Conservation (phyloP, 2,329 filamentous ascomycete species). For the Lasiodiplodia sp. region DNA sequence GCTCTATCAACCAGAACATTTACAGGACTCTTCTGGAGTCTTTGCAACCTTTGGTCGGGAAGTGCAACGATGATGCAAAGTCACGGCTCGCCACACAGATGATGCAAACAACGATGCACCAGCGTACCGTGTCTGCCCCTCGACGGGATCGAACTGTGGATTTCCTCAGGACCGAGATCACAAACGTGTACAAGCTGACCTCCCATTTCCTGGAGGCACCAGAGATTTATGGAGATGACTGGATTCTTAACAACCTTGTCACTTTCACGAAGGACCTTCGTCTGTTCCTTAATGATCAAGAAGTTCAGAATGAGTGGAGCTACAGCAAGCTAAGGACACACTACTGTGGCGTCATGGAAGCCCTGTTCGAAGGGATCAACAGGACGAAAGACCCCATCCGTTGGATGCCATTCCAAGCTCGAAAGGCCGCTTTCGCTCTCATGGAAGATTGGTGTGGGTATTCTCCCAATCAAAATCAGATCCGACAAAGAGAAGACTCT, state of each 20-base stretch:
- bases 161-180: slow-evolving; percentile 88
- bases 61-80: slow-evolving; percentile 88
- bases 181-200: slow-evolving; percentile 93
- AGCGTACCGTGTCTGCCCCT: slow-evolving; percentile 82
- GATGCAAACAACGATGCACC: slow-evolving; percentile 63
- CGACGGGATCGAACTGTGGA: slow-evolving; percentile 85
- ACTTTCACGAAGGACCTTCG: slow-evolving; percentile 91
- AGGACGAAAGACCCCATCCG: slow-evolving; percentile 82
- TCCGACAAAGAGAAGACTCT: slow-evolving; percentile 81
- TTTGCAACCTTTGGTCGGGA: slow-evolving; percentile 82
- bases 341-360: slow-evolving; percentile 93
- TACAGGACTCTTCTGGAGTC: slow-evolving; percentile 91
- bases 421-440: slow-evolving; percentile 91
- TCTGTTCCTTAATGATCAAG: slow-evolving; percentile 91
- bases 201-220: slow-evolving; percentile 84
- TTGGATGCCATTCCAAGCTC: slow-evolving; percentile 97
- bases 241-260: slow-evolving; percentile 87
- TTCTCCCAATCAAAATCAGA: slow-evolving; percentile 86
- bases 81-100: slow-evolving; percentile 64
- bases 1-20: slow-evolving; percentile 93
- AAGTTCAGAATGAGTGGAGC: slow-evolving; percentile 93
- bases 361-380: slow-evolving; percentile 90
- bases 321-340: slow-evolving; percentile 91
- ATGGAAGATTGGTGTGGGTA: slow-evolving; percentile 99
- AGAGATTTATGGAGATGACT: slow-evolving; percentile 84